Evolutionary conservation across 2,329 filamentous ascomycete species (phyloP), one percentile per base, ranked within the genome.

Genomic region (Harringtonia aguacate): DNA sequence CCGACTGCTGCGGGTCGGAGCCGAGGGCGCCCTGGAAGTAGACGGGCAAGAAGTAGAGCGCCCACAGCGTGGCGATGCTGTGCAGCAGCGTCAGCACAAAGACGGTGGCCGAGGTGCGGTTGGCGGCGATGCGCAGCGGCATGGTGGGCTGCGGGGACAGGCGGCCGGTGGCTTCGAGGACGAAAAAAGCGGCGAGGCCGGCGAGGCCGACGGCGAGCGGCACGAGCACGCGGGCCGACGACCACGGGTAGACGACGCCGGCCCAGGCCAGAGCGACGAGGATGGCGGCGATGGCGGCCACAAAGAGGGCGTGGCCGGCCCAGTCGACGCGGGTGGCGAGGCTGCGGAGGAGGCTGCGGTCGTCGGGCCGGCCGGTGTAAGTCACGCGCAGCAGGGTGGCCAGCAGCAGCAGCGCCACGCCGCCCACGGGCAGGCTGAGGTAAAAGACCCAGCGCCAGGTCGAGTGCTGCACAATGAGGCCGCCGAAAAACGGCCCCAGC

Each of bases 231-330:
- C 55, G 55, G n/a, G 47, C 53, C 27, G 59, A 56, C 0, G 56
- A 56, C 70, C 71, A 73, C 0, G 62, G 47, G 30, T 65, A 56
- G 1, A 56, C 45, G 1, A 62, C 55, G 2, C 68, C 69, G 20
- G 61, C 69, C 44, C 57, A 68, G 13, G 61, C 64, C 3, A 73
- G 55, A 1, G 66, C 59, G n/a, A 66, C 55, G 4, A 73, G 59
- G 2, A 70, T 49, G 4, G 63, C 52, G 3, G 64, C 53, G 4
- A 61, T 59, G 0, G 62, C 56, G 1, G 48, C 56, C 2, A 66
- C 61, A 36, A 73, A 51, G 3, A 72, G 48, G 13, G 50, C 43
- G 28, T 65, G 68, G 14, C 70, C 70, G 1, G 60, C 35, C 21
- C 55, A 65, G 47, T 75, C 70, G 34, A 69, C 54, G 1, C 62